phyloP scores from a whole-genome alignment of 192 early-diverging fungal genomes.

The Coemansia sp. region DNA sequence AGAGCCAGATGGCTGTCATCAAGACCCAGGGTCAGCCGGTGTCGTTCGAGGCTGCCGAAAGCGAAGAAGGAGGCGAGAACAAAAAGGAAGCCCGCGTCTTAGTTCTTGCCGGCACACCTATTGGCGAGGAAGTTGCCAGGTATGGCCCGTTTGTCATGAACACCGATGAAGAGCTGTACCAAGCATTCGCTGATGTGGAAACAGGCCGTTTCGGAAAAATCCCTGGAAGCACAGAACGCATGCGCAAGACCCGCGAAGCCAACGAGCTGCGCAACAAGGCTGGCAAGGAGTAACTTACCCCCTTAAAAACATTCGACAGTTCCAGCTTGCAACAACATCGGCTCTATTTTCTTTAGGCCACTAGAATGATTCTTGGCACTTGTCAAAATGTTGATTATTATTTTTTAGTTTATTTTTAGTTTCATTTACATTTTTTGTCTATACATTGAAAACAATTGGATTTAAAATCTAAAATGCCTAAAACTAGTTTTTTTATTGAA shows the following conservation, averaged over 20 bases:
- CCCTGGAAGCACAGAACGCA: constrained; percentile 52
- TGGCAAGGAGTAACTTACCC: constrained; percentile 26
- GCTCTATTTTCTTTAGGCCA: too few species aligned
- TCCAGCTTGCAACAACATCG: too few species aligned
- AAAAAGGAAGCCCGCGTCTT: constrained; percentile 59
- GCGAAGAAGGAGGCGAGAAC: constrained; percentile 24
- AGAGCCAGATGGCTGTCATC: constrained; percentile 46
- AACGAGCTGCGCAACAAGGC: constrained; percentile 33
- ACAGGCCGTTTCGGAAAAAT: constrained; percentile 48
- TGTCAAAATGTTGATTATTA: not conserved
- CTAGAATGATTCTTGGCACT: not conserved
- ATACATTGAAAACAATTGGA: not conserved
- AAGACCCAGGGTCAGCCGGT: constrained; percentile 42
- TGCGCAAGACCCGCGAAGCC: constrained; percentile 51
- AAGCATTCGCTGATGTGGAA: constrained; percentile 43
- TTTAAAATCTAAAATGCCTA: not conserved
- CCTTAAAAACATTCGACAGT: too few species aligned
- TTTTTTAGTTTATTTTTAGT: not conserved
- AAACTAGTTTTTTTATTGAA: not conserved
- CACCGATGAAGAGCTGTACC: constrained; percentile 47
- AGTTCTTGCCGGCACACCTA: constrained; percentile 63
- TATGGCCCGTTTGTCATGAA: constrained; percentile 71
- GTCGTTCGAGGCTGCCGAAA: constrained; percentile 37
- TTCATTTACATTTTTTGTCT: not conserved
- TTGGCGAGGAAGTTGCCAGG: constrained; percentile 64